Percentiles rank a stretch among this genome's conserved stretches.
Evolutionary conservation across 805 yeast species (phyloP).

Genomic region (Hagleromyces aurorensis): DNA sequence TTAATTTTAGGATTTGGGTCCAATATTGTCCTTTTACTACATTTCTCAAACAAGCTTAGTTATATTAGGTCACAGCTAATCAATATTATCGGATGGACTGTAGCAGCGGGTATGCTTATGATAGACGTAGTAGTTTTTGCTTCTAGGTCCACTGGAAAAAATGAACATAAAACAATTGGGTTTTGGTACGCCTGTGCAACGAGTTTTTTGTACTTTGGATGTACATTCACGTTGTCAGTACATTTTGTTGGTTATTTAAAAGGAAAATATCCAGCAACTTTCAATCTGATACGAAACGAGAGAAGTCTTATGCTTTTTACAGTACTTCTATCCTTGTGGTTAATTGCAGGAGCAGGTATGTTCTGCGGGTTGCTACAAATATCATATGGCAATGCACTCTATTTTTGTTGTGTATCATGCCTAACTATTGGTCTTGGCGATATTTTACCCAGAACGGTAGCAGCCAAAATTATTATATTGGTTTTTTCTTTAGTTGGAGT

Average conservation of each 20-base stretch:
- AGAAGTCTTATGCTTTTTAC: constrained; percentile 68
- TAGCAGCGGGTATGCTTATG: constrained; percentile 49
- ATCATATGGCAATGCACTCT: constrained; percentile 59
- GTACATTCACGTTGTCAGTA: constrained; percentile 43
- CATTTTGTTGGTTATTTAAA: constrained; percentile 56
- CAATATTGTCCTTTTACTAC: constrained; percentile 59
- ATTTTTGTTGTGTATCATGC: constrained; percentile 64
- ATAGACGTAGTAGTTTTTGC: constrained; percentile 30
- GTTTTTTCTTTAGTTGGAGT: constrained; percentile 66
- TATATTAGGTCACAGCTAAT: constrained; percentile 56
- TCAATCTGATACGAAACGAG: constrained; percentile 60
- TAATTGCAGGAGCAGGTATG: constrained; percentile 60
- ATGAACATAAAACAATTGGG: constrained; percentile 43
- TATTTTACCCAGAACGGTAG: constrained; percentile 44
- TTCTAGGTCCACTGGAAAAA: constrained; percentile 15
- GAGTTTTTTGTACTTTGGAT: constrained; percentile 48
- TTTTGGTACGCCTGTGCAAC: constrained; percentile 76
- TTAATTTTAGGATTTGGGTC: constrained; percentile 59
- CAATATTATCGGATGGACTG: constrained; percentile 56
- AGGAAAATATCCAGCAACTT: constrained; percentile 59
- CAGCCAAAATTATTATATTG: constrained; percentile 50
- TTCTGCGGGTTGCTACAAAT: constrained; percentile 40
- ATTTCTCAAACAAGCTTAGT: constrained; percentile 51
- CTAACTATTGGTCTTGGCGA: constrained; percentile 82
- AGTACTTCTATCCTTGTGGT: constrained; percentile 57